Percentiles rank a stretch among this genome's conserved stretches.
phyloP scores from a whole-genome alignment of 2,329 filamentous ascomycete species.

The Clarireedia hainanense region DNA sequence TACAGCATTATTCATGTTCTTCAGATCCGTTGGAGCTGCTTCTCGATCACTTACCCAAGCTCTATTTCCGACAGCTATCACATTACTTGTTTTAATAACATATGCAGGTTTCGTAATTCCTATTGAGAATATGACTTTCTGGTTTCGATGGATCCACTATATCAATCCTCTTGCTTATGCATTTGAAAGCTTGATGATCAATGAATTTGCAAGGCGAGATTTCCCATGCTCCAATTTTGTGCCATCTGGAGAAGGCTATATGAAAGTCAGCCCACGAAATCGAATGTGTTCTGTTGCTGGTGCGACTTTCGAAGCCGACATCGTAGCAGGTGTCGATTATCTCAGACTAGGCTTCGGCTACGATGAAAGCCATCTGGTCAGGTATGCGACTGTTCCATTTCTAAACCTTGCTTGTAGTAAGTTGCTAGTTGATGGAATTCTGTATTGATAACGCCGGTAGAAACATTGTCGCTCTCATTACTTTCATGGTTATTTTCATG shows the following conservation, averaged over 20 bases:
- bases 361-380: conserved; percentile 52
- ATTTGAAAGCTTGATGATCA: conserved; percentile 75
- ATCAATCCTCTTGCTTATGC: conserved; percentile 54
- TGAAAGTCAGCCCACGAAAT: conserved; percentile 10
- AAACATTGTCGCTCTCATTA: conserved; percentile 63
- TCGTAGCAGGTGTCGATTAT: conserved; percentile 45
- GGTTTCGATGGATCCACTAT: conserved; percentile 79
- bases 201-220: conserved; percentile 54
- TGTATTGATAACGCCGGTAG: conserved; percentile 6
- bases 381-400: conserved; percentile 23
- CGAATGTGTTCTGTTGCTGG: conserved; percentile 51
- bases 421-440: not conserved
- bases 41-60: conserved; percentile 63
- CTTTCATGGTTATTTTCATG: conserved; percentile 55
- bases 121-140: conserved; percentile 57
- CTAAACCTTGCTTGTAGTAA: not conserved
- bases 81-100: conserved; percentile 30
- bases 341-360: conserved; percentile 49
- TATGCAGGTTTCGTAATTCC: conserved; percentile 37
- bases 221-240: conserved; percentile 21
- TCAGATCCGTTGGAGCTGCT: conserved; percentile 68
- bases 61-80: conserved; percentile 50
- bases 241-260: conserved; percentile 14
- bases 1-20: conserved; percentile 69
- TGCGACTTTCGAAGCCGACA: conserved; percentile 42